These are phyloP conservation scores for Aspergillus leporis DNA, from an alignment of 495 filamentous ascomycete genomes.

Conservation along the genomic window DNA sequence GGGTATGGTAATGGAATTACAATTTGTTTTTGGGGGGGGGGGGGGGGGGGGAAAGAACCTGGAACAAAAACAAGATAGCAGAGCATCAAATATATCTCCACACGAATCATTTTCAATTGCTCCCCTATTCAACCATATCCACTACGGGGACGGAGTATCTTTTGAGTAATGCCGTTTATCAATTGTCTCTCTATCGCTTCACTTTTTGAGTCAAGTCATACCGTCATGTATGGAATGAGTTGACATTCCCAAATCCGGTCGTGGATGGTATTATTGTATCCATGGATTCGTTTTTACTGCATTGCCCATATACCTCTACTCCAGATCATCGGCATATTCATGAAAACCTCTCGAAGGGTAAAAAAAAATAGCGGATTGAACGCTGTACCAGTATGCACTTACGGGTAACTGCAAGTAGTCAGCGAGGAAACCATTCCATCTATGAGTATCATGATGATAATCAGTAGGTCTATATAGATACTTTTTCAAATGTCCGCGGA, in stretches of 20 bases:
- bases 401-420: no score
- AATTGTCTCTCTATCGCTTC: background rate
- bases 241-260: no score
- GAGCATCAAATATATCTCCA: background rate
- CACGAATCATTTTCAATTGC: background rate
- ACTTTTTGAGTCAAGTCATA: background rate
- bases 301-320: no score
- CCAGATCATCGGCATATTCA: no score
- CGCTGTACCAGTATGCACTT: no score
- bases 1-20: constrained; percentile 3
- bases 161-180: background rate
- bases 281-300: background rate
- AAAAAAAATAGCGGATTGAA: no score
- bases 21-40: background rate
- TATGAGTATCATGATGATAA: no score
- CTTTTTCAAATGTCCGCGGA: no score
- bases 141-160: background rate
- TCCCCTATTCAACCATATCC: background rate
- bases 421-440: no score
- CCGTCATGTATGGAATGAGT: background rate
- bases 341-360: no score
- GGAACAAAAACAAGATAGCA: background rate
- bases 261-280: background rate
- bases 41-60: background rate
- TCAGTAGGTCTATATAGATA: no score